Evolutionary conservation across 2,329 filamentous ascomycete species (phyloP).

Genomic region (Neofusicoccum ribis): DNA sequence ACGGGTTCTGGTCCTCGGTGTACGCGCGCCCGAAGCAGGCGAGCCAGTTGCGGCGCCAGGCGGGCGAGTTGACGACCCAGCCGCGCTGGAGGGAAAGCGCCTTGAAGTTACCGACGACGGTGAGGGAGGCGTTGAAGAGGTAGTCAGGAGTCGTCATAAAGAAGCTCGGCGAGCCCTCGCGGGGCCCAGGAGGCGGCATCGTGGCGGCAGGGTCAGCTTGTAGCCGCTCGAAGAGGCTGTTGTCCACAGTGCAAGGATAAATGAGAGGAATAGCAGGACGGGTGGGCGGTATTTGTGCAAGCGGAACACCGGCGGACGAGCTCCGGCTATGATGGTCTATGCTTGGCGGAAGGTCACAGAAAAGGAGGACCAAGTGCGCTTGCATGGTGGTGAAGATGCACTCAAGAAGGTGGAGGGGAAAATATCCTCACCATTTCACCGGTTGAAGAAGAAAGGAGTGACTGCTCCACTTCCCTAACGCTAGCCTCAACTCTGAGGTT

Average conservation of each 20-base stretch:
- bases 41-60: slow-evolving; percentile 25
- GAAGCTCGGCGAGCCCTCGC: neutral
- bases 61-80: neutral
- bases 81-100: neutral
- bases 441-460: too few relatives aligned
- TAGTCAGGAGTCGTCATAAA: neutral
- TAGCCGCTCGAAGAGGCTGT: neutral
- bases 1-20: neutral
- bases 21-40: slow-evolving; percentile 22
- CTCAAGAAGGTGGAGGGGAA: too few relatives aligned
- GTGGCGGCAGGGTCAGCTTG: neutral
- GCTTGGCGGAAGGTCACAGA: too few relatives aligned
- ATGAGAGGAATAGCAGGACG: neutral
- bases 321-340: too few relatives aligned
- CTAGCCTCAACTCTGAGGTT: too few relatives aligned
- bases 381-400: too few relatives aligned
- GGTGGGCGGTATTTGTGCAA: too few relatives aligned
- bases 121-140: neutral
- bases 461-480: too few relatives aligned
- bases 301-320: too few relatives aligned
- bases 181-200: neutral
- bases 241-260: neutral
- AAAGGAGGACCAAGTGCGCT: too few relatives aligned
- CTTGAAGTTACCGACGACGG: neutral
- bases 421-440: too few relatives aligned